These are phyloP conservation scores for Prunus mongolica DNA, from an alignment of 306 rosid genomes.

Conservation along the genomic window DNA sequence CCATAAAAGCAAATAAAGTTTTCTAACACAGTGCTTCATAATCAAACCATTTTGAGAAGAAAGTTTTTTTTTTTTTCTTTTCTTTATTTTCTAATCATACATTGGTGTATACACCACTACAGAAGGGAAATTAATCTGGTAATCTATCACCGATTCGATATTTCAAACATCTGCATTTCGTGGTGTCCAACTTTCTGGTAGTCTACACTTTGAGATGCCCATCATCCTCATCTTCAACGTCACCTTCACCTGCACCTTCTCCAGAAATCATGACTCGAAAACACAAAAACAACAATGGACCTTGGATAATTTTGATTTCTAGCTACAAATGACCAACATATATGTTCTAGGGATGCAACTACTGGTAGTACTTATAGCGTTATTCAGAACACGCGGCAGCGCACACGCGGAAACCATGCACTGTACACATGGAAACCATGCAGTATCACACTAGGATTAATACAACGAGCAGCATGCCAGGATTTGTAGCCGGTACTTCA, in stretches of 20 bases:
- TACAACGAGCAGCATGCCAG: too few species aligned
- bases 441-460: too few species aligned
- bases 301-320: background rate
- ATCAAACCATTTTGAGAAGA: background rate
- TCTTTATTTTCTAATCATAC: background rate
- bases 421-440: background rate
- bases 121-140: background rate
- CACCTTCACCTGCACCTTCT: background rate
- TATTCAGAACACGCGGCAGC: background rate
- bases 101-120: background rate
- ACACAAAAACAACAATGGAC: background rate
- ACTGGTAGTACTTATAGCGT: background rate
- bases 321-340: background rate
- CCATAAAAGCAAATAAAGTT: background rate
- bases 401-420: background rate
- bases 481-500: too few species aligned
- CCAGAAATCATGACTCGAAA: background rate
- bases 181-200: background rate
- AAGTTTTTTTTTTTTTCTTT: background rate
- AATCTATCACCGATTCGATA: background rate
- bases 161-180: background rate
- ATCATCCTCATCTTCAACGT: background rate
- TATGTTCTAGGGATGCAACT: background rate
- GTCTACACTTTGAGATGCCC: background rate
- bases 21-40: background rate